Base-by-base conservation (phyloP, 2,329 filamentous ascomycete species). In the Claviceps sp. region DNA sequence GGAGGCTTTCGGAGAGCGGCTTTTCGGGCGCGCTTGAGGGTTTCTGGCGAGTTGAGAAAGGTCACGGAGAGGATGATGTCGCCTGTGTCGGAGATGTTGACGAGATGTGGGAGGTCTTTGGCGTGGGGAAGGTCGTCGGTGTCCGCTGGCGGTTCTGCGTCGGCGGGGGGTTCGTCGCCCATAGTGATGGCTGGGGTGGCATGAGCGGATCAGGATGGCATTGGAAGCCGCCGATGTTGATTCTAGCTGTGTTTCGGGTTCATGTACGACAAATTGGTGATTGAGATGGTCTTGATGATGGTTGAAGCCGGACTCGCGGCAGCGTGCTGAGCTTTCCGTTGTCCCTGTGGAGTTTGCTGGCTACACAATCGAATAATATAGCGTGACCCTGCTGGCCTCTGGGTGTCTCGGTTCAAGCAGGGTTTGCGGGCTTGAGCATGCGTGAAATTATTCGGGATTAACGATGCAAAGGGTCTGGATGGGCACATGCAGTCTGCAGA, bases 51-150 rank as follows among this genome's bases (percentile, higher is more conserved):
- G 39, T 78, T 81, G 55, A 82, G 76, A 60, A 88, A 86, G 7
- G 75, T 75, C 39, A 88, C 75, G 55, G 82, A 74, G 14, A 89
- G 73, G 37, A 89, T 63, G 19, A 88, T 65, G 60, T 89, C 81
- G 39, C 85, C 85, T 16, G 70, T 67, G 4, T 71, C 58, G 22
- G 74, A 74, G 48, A 88, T 75, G 37, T 73, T 68, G 44, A 80
- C 63, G 51, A 80, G 39, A 22, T 50, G 52, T 5, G 40, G 30
- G 51, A 39, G 24, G 17, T 63, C 60, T 53, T 47, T 19, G 46
- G 42, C 42, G 2, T 38, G 26, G 34, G 48, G 19, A 19, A 19
- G 17, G 41, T 22, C 17, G 44, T 22, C 14, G 39, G 24, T 26
- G 24, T 48, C 45, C 34, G 44, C 46, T 41, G 44, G 14, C 37